Percentiles rank a stretch among this genome's conserved stretches.
Evolutionary conservation across 495 filamentous ascomycete species (phyloP).

Genomic region (Neurospora sp.): DNA sequence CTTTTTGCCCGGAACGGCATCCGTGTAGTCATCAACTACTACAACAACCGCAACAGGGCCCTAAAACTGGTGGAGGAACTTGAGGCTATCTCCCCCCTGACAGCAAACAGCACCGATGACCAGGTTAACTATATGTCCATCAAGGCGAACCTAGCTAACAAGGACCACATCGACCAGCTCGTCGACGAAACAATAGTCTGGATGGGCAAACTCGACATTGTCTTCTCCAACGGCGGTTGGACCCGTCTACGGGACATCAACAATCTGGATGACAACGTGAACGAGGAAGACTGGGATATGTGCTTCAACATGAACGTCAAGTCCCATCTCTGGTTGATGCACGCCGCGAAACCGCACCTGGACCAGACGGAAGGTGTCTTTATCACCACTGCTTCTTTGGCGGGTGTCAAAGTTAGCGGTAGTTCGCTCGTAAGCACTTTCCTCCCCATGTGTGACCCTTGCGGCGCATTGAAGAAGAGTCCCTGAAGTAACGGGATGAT

Average conservation of each 20-base stretch:
- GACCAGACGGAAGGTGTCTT: slow-evolving; percentile 42
- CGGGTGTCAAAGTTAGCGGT: slow-evolving; percentile 42
- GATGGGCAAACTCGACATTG: slow-evolving; percentile 43
- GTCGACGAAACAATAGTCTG: slow-evolving; percentile 29
- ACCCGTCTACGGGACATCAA: slow-evolving; percentile 39
- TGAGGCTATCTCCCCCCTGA: slow-evolving; percentile 10
- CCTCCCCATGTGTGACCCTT: neutral
- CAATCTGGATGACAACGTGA: slow-evolving; percentile 43
- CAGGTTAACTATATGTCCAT: neutral
- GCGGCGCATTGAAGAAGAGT: no score
- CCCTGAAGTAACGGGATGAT: neutral
- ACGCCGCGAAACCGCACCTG: slow-evolving; percentile 36
- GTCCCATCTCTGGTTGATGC: slow-evolving; percentile 44
- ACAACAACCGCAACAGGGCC: slow-evolving; percentile 34
- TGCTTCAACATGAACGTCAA: slow-evolving; percentile 52
- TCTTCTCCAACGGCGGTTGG: slow-evolving; percentile 51
- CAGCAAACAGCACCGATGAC: neutral
- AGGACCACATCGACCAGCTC: slow-evolving; percentile 31
- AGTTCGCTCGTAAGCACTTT: slow-evolving; percentile 32
- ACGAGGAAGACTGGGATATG: slow-evolving; percentile 47
- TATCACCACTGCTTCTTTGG: slow-evolving; percentile 42
- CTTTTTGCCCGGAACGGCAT: slow-evolving; percentile 38
- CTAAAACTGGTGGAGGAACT: slow-evolving; percentile 35
- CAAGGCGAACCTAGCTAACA: slow-evolving; percentile 39
- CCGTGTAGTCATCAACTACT: slow-evolving; percentile 45